phyloP scores from a whole-genome alignment of 352 stramenopile species.

The Pythium coloratum region DNA sequence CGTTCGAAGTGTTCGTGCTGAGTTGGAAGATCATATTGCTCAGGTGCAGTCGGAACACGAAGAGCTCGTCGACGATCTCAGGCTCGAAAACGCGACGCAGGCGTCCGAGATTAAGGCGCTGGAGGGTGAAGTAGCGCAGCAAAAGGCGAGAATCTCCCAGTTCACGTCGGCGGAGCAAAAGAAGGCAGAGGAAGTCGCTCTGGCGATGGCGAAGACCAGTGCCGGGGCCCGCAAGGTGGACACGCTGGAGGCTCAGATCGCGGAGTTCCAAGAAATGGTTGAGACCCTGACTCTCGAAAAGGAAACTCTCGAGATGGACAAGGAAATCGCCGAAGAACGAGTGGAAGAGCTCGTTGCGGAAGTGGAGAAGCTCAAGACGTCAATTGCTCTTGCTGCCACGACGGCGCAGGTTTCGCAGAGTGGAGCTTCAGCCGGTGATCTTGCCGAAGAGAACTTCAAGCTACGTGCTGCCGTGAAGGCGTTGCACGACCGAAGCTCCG shows the following conservation, averaged over 20 bases:
- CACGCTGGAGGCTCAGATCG: slow-evolving; percentile 57
- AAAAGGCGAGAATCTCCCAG: slow-evolving; percentile 61
- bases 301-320: slow-evolving; percentile 87
- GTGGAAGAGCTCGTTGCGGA: slow-evolving; percentile 73
- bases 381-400: slow-evolving; percentile 47
- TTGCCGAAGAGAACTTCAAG: slow-evolving; percentile 84
- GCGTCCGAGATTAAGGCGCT: slow-evolving; percentile 58
- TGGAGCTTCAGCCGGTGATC: slow-evolving; percentile 30
- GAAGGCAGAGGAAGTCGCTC: slow-evolving; percentile 74
- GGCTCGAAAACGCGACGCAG: slow-evolving; percentile 61
- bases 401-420: slow-evolving; percentile 43
- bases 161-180: slow-evolving; percentile 75
- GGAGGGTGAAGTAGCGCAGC: slow-evolving; percentile 66
- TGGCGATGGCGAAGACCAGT: slow-evolving; percentile 68
- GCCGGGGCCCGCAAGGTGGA: slow-evolving; percentile 71
- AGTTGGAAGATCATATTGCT: slow-evolving; percentile 68
- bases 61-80: slow-evolving; percentile 52
- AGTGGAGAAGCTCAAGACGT: slow-evolving; percentile 73
- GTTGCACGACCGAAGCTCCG: slow-evolving; percentile 72
- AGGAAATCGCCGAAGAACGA: slow-evolving; percentile 85
- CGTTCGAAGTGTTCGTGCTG: slow-evolving; percentile 49
- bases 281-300: slow-evolving; percentile 87
- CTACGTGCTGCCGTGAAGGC: slow-evolving; percentile 79
- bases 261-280: slow-evolving; percentile 79
- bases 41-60: slow-evolving; percentile 55